Evolutionary conservation across 2,329 filamentous ascomycete species (phyloP), one percentile per base, ranked within the genome.

Genomic region (Aspergillus sp.): DNA sequence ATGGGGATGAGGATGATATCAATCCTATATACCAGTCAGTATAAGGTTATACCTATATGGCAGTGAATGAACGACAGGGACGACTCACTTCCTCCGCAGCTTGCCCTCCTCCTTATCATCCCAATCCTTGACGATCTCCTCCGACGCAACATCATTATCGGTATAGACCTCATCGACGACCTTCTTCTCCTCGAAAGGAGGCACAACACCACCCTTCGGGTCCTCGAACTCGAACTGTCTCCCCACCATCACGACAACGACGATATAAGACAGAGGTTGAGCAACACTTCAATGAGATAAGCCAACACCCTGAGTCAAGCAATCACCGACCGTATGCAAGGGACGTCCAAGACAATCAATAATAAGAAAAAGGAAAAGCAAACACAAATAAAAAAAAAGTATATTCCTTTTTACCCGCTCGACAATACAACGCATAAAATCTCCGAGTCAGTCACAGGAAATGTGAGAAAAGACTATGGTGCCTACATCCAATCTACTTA

Each of bases 1-100:
- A 67, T 67, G 0, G 72, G 71, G 6, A 74, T 50, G 4, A 74
- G 64, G 47, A 71, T 72, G 4, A 72, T 65, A 56, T 74, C 72
- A 15, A 73, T 57, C 30, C 71, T 74, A 17, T 2, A 25, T 9
- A 19, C 17, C 13, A 3, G 45, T 65, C 21, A 52, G 54, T 47
- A 13, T 21, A 7, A 4, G n/a, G 7, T 19, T 9, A 19, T 19
- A 43, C 39, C 17, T 13, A 36, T 15, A 32, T 21, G 6, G 49
- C 30, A 12, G 23, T 39, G 28, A 12, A 36, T 13, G 5, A 13
- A 2, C 2, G 21, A 36, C 28, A 38, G 2, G 13, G 8, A 23
- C 12, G 15, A 64, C 70, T 19, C 39, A 72, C 71, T 72, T 73
- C 50, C 65, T 65, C 23, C 63, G 63, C 3, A 72, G 62, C 7